Percentiles rank a stretch among this genome's conserved stretches.
phyloP scores from a whole-genome alignment of 2,329 filamentous ascomycete genomes.

The Colletotrichum destructivum region DNA sequence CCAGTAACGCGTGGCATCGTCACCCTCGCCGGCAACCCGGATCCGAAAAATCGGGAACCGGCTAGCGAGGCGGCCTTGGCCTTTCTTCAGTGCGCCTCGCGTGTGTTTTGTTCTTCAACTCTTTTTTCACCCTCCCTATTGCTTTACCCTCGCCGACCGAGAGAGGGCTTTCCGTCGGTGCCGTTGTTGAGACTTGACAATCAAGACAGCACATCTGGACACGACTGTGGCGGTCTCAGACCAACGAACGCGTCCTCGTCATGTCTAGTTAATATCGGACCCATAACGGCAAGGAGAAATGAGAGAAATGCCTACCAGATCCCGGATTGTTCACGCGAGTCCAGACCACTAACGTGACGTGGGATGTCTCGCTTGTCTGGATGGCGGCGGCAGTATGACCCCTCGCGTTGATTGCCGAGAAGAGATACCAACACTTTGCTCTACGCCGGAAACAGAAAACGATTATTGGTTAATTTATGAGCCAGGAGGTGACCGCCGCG shows the following conservation, averaged over 20 bases:
- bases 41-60: neutral
- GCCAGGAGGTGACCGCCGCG: conserved; percentile 15
- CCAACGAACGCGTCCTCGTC: neutral
- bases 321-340: neutral
- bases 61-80: neutral
- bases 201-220: neutral
- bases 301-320: neutral
- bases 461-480: neutral
- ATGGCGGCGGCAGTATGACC: neutral
- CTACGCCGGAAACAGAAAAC: neutral
- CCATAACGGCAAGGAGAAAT: neutral
- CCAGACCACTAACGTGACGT: neutral
- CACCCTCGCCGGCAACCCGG: conserved; percentile 1
- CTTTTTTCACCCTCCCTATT: too few species aligned
- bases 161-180: neutral
- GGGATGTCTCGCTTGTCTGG: neutral
- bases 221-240: conserved; percentile 4
- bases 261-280: neutral
- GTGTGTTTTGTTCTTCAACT: neutral
- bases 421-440: too few species aligned
- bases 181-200: neutral
- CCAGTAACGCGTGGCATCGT: conserved; percentile 3
- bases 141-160: neutral
- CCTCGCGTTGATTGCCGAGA: neutral
- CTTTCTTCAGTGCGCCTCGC: neutral